Conservation (phyloP, 2,329 filamentous ascomycete species). For the Penicillium brevicompactum region DNA sequence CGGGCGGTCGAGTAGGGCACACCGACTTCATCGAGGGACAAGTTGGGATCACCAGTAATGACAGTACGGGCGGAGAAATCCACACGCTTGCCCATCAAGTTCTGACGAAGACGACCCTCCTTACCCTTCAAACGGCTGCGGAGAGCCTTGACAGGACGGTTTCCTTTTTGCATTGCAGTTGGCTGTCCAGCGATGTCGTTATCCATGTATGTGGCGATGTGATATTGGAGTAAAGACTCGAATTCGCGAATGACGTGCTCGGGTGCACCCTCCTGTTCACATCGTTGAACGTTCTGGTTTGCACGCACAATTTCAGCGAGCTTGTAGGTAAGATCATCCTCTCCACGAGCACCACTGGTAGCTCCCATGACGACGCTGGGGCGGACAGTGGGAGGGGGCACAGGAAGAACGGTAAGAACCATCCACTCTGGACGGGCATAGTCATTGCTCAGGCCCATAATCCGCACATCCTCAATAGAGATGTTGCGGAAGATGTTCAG, state of each 20-base stretch:
- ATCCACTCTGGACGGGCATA: constrained; percentile 99
- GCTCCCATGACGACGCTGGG: constrained; percentile 98
- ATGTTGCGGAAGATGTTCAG: constrained; percentile 86
- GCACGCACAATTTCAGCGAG: constrained; percentile 97
- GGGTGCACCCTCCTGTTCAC: constrained; percentile 86
- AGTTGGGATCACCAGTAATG: constrained; percentile 96
- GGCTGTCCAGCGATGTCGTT: constrained; percentile 97
- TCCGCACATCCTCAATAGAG: constrained; percentile 74
- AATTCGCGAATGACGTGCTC: constrained; percentile 91
- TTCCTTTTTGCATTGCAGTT: constrained; percentile 93
- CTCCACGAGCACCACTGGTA: constrained; percentile 86
- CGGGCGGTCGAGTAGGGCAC: constrained; percentile 91
- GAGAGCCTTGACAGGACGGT: constrained; percentile 93
- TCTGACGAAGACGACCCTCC: constrained; percentile 94
- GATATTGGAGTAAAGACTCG: constrained; percentile 89
- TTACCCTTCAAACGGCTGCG: constrained; percentile 98
- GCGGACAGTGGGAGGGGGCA: constrained; percentile 91
- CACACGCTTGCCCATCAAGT: constrained; percentile 99
- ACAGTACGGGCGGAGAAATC: constrained; percentile 99
- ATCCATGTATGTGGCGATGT: constrained; percentile 99
- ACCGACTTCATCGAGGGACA: constrained; percentile 95
- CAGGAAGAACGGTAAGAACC: constrained; percentile 90
- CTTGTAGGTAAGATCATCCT: constrained; percentile 99
- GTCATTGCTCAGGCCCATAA: constrained; percentile 90
- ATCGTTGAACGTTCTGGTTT: constrained; percentile 90